Evolutionary conservation across 306 rosid genomes (phyloP).

Genomic region (Rosa lucieae): DNA sequence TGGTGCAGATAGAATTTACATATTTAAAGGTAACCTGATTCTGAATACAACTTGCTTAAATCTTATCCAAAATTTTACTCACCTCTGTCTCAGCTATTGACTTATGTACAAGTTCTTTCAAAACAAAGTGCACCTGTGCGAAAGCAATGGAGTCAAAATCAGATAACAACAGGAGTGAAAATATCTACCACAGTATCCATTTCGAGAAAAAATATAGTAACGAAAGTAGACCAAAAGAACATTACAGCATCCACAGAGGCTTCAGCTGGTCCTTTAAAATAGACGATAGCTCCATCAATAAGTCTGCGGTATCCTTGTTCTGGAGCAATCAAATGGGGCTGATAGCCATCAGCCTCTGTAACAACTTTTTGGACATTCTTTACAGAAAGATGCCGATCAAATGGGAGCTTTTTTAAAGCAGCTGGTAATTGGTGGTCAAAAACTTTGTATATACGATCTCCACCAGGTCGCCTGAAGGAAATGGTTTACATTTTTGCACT

Average conservation of each 20-base stretch:
- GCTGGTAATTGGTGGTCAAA: constrained; percentile 97
- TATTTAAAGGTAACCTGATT: not conserved
- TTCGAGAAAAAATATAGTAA: no score
- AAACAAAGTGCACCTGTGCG: constrained; percentile 77
- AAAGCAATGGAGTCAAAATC: constrained; percentile 28
- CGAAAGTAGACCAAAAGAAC: constrained; percentile 19
- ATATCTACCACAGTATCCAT: not conserved
- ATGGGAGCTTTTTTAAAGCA: constrained; percentile 91
- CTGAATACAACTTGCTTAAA: not conserved
- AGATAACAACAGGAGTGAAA: not conserved
- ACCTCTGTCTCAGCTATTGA: constrained; percentile 94
- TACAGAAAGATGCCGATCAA: constrained; percentile 86
- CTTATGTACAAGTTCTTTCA: constrained; percentile 96
- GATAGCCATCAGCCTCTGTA: constrained; percentile 97
- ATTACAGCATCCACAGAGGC: constrained; percentile 99
- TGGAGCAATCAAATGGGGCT: constrained; percentile 98
- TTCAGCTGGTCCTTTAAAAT: constrained; percentile 99
- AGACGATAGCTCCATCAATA: constrained; percentile 88
- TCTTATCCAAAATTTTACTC: constrained; percentile 5
- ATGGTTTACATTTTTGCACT: not conserved
- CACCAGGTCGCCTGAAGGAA: constrained; percentile 85
- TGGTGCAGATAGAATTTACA: not conserved
- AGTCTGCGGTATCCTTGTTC: constrained; percentile 99
- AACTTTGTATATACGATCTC: constrained; percentile 96
- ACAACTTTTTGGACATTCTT: constrained; percentile 95